phyloP scores from a whole-genome alignment of 371 early-diverging fungal genomes.

The Mortierella polycephala region DNA sequence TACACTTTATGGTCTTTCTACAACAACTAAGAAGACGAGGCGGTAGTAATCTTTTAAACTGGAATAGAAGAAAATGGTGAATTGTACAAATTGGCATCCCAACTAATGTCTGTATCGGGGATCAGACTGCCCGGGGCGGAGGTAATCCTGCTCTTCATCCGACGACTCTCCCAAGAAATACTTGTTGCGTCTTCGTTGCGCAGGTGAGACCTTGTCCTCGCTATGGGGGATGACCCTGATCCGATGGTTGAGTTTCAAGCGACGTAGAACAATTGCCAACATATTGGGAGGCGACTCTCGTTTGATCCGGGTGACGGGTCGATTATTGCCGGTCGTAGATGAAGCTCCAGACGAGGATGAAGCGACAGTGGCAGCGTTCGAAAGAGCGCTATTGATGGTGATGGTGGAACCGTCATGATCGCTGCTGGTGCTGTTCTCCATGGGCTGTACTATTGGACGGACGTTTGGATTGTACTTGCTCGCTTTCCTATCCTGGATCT shows the following conservation, averaged over 20 bases:
- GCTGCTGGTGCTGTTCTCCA: background rate
- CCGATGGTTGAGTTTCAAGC: constrained; percentile 26
- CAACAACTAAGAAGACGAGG: too few species aligned
- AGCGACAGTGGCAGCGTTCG: too few species aligned
- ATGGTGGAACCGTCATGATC: background rate
- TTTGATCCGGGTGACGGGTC: background rate
- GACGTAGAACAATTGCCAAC: constrained; percentile 15
- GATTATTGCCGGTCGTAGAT: background rate
- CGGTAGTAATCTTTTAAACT: too few species aligned
- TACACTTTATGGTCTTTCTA: too few species aligned
- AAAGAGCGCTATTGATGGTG: too few species aligned
- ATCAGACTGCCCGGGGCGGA: constrained; percentile 11
- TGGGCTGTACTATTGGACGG: background rate
- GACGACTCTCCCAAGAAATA: constrained; percentile 20
- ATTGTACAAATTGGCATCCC: background rate
- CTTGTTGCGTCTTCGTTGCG: constrained; percentile 15
- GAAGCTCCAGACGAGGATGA: too few species aligned
- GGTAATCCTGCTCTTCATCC: constrained; percentile 27
- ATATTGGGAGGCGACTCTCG: constrained; percentile 12
- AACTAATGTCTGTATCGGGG: constrained; percentile 22
- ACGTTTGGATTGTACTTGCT: constrained; percentile 17
- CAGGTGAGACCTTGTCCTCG: constrained; percentile 19
- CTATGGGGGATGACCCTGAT: constrained; percentile 31
- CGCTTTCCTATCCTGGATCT: constrained; percentile 12
- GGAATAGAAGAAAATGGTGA: too few species aligned